Percentiles rank a stretch among this genome's conserved stretches.
These are phyloP conservation scores for Globisporangium solare DNA, from an alignment of 352 stramenopile species.

Conservation along the genomic window DNA sequence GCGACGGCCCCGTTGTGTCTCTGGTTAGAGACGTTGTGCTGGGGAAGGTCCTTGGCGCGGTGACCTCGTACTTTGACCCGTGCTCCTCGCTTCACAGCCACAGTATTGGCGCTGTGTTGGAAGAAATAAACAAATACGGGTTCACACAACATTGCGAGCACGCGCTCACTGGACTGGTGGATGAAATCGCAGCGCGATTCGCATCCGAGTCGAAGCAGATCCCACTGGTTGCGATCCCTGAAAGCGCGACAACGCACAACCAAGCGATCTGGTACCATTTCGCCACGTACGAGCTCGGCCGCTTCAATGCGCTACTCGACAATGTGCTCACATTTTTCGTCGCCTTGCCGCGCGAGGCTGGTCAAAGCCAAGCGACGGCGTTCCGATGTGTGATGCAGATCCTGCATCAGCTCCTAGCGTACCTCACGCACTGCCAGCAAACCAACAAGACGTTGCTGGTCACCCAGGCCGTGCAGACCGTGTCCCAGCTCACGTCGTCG, in stretches of 20 bases:
- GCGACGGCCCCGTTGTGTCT: conserved; percentile 28
- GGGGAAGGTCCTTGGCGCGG: conserved; percentile 25
- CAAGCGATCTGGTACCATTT: conserved; percentile 15
- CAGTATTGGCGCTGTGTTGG: conserved; percentile 44
- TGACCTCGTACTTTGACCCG: conserved; percentile 47
- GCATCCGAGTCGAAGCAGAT: conserved; percentile 32
- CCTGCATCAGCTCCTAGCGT: conserved; percentile 59
- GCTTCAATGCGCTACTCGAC: conserved; percentile 54
- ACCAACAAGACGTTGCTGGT: conserved; percentile 30
- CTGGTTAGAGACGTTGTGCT: conserved; percentile 58
- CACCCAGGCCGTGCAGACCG: conserved; percentile 31
- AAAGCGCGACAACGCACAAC: conserved; percentile 10
- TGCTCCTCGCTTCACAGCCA: conserved; percentile 52
- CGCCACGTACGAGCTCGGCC: conserved; percentile 33
- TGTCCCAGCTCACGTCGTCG: conserved; percentile 49
- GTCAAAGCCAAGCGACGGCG: conserved; percentile 20
- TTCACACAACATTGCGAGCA: conserved; percentile 24
- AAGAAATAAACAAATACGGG: conserved; percentile 34
- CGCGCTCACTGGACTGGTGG: conserved; percentile 24
- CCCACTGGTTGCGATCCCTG: conserved; percentile 35
- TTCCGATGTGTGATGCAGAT: conserved; percentile 62
- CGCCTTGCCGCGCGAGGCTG: conserved; percentile 26
- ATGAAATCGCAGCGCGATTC: conserved; percentile 24
- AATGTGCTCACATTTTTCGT: conserved; percentile 68
- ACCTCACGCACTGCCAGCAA: conserved; percentile 38